These are phyloP conservation scores for Pestalotiopsis sp. DNA, from an alignment of 2,329 filamentous ascomycete species.

Conservation along the genomic window DNA sequence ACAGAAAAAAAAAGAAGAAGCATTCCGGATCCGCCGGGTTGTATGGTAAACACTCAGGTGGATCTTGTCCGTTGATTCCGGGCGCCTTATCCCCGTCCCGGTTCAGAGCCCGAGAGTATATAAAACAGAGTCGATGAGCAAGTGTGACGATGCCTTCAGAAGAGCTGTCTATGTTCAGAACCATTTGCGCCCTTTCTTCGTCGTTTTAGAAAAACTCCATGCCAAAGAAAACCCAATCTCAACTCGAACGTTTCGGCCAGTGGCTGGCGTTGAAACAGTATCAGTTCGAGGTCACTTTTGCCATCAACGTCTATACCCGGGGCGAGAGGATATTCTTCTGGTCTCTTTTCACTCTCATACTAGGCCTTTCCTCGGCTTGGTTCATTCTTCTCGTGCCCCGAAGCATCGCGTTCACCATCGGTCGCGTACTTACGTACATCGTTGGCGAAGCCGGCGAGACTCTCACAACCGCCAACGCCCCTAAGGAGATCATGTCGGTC, in stretches of 20 bases:
- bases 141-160: background rate
- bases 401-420: background rate
- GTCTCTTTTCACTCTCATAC: background rate
- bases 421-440: background rate
- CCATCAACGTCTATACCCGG: conserved; percentile 7
- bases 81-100: background rate
- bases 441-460: background rate
- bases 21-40: background rate
- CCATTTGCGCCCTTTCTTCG: background rate
- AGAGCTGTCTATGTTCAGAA: background rate
- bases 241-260: background rate
- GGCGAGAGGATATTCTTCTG: background rate
- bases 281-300: conserved; percentile 4
- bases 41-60: background rate
- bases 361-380: background rate
- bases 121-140: background rate
- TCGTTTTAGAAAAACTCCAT: background rate
- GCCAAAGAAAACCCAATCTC: background rate
- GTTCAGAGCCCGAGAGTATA: background rate
- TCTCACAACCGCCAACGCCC: background rate
- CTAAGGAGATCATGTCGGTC: background rate
- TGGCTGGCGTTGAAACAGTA: conserved; percentile 2
- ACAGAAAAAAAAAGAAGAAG: background rate
- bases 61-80: background rate
- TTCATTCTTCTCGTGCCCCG: background rate